Conservation (phyloP, 1,284 basidiomycete genomes). For the Ustilago shanxiensis region DNA sequence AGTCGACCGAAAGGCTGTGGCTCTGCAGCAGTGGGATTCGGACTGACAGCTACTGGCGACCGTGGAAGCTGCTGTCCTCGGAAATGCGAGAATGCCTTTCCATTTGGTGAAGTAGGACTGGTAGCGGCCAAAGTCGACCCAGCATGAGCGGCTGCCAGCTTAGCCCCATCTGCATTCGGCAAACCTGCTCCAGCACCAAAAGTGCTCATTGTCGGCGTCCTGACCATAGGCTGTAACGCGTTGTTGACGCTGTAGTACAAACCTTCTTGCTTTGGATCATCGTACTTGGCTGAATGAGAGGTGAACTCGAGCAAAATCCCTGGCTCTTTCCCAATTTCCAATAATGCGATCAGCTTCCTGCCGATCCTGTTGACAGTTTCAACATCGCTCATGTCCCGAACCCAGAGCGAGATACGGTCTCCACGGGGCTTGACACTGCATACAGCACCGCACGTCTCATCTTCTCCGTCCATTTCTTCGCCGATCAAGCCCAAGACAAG, state of each 20-base stretch:
- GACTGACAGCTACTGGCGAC: constrained; percentile 10
- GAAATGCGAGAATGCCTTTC: neutral
- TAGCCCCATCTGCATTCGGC: constrained; percentile 7
- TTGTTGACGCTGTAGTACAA: constrained; percentile 26
- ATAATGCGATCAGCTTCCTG: constrained; percentile 73
- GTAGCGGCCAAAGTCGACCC: neutral
- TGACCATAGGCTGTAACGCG: constrained; percentile 15
- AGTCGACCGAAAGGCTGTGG: constrained; percentile 12
- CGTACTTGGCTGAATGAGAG: constrained; percentile 23
- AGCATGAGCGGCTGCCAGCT: neutral
- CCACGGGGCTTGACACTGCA: constrained; percentile 87
- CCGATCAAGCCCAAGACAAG: constrained; percentile 90
- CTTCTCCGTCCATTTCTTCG: constrained; percentile 86
- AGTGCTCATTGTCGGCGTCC: constrained; percentile 19
- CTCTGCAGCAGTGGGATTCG: neutral
- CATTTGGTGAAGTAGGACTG: constrained; percentile 23
- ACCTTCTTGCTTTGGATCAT: constrained; percentile 9
- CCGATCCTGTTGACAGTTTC: constrained; percentile 86
- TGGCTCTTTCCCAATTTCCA: constrained; percentile 45
- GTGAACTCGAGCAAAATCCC: constrained; percentile 49
- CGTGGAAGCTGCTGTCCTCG: neutral
- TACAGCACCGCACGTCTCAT: constrained; percentile 84
- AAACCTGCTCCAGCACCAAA: constrained; percentile 5
- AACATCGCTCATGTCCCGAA: constrained; percentile 82
- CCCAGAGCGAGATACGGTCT: constrained; percentile 91